A percentile compares a stretch with the other conserved stretches of the same genome.
Conservation (phyloP, 306 rosid genomes). For the Castanea sativa region DNA sequence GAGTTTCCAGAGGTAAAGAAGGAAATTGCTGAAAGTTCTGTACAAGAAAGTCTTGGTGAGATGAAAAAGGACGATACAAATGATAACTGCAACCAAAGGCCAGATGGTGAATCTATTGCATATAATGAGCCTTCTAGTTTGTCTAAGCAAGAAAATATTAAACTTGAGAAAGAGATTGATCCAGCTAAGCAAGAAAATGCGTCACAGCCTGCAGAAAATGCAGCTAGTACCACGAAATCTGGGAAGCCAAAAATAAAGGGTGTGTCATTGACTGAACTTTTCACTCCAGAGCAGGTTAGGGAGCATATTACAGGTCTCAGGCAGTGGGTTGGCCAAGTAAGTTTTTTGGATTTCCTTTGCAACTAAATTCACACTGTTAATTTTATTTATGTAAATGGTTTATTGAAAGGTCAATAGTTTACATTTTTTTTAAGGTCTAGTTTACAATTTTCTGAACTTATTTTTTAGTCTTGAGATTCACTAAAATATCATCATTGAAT, state of each 20-base stretch:
- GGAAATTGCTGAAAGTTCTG: conserved; percentile 45
- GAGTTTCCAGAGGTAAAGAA: conserved; percentile 62
- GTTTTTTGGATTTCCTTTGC: conserved; percentile 21
- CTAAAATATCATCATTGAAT: background rate
- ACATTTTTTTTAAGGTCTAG: background rate
- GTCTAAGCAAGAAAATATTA: conserved; percentile 57
- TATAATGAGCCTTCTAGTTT: conserved; percentile 48
- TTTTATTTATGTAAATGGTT: background rate
- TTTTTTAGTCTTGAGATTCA: background rate
- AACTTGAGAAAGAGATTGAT: conserved; percentile 64
- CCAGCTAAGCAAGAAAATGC: conserved; percentile 58
- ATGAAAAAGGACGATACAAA: conserved; percentile 45
- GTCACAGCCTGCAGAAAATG: conserved; percentile 50
- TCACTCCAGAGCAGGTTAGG: conserved; percentile 93
- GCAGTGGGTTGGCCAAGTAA: conserved; percentile 99
- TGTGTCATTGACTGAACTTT: conserved; percentile 85
- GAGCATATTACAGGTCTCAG: conserved; percentile 83
- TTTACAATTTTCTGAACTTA: background rate
- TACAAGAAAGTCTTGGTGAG: conserved; percentile 43
- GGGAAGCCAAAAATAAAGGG: conserved; percentile 97
- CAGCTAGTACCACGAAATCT: conserved; percentile 77
- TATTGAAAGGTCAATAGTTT: background rate
- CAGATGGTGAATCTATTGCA: conserved; percentile 41
- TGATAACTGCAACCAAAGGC: conserved; percentile 40
- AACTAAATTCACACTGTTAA: no score